phyloP scores from a whole-genome alignment of 805 yeast species.

The Wickerhamomyces queroliae region DNA sequence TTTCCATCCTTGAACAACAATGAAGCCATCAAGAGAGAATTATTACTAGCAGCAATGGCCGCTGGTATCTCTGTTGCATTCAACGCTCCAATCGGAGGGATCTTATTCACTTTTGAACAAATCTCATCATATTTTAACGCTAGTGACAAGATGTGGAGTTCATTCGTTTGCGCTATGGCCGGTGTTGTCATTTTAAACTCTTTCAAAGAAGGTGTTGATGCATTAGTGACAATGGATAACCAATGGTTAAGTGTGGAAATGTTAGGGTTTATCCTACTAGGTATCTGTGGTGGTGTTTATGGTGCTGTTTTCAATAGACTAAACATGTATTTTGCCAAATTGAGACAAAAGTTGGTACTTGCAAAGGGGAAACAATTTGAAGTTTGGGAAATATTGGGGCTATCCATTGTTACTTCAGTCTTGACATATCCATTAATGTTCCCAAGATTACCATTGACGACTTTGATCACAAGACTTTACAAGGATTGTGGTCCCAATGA shows the following conservation, averaged over 20 bases:
- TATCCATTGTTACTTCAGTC: constrained; percentile 47
- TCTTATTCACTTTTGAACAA: constrained; percentile 68
- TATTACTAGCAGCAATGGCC: constrained; percentile 70
- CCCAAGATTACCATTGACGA: constrained; percentile 48
- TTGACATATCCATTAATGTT: constrained; percentile 51
- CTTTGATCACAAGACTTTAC: constrained; percentile 55
- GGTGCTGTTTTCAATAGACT: constrained; percentile 49
- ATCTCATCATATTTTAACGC: constrained; percentile 59
- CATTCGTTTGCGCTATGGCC: constrained; percentile 73
- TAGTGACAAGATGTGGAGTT: constrained; percentile 71
- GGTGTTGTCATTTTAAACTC: constrained; percentile 56
- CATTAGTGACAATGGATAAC: constrained; percentile 62
- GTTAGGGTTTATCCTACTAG: constrained; percentile 66
- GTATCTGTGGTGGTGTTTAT: constrained; percentile 61
- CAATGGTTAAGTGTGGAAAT: constrained; percentile 73
- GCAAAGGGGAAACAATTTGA: constrained; percentile 25
- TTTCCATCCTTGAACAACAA: constrained; percentile 29
- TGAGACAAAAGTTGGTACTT: constrained; percentile 21
- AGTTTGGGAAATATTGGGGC: constrained; percentile 39
- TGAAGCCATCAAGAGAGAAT: constrained; percentile 61
- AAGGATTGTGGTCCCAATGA: constrained; percentile 48
- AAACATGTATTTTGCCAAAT: constrained; percentile 37
- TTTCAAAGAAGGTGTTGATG: constrained; percentile 42
- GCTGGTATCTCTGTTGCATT: constrained; percentile 84
- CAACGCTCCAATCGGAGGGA: constrained; percentile 86